Evolutionary conservation across 441 rosid genomes (phyloP).

Genomic region (Populus hybrid): DNA sequence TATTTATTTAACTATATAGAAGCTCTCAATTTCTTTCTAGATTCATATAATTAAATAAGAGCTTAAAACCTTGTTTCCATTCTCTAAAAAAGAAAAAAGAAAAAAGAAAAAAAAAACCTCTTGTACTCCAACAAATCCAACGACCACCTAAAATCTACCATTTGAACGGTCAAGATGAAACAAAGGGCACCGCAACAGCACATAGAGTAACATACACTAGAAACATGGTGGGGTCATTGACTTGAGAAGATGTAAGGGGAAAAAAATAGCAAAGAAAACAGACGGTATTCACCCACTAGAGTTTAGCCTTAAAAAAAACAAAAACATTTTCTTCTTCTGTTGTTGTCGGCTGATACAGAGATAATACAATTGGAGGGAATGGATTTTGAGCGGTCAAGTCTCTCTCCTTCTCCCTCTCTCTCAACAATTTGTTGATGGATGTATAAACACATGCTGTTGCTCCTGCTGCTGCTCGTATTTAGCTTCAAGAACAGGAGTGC

Average conservation of each 20-base stretch:
- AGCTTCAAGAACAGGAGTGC: conserved; percentile 66
- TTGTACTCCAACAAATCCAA: background rate
- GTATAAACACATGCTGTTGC: conserved; percentile 49
- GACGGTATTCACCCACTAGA: background rate
- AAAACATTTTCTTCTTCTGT: background rate
- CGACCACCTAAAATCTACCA: background rate
- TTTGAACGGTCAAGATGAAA: background rate
- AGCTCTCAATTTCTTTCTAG: no score
- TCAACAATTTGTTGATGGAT: background rate
- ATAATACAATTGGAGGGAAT: conserved; percentile 43
- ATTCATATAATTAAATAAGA: background rate
- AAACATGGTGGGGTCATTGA: background rate
- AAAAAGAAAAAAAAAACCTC: background rate
- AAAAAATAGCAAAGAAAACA: background rate
- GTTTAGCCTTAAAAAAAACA: no score
- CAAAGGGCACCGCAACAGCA: background rate
- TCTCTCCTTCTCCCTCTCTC: background rate
- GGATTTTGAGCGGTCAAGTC: background rate
- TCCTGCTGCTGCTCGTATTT: conserved; percentile 40
- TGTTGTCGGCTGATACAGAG: background rate
- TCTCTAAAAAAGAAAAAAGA: background rate
- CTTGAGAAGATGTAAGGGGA: background rate
- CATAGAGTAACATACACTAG: background rate
- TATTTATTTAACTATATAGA: no score
- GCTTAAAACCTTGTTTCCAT: background rate